These are phyloP conservation scores for Rhexocercosporidium sp. DNA, from an alignment of 2,329 filamentous ascomycete species.

Conservation along the genomic window DNA sequence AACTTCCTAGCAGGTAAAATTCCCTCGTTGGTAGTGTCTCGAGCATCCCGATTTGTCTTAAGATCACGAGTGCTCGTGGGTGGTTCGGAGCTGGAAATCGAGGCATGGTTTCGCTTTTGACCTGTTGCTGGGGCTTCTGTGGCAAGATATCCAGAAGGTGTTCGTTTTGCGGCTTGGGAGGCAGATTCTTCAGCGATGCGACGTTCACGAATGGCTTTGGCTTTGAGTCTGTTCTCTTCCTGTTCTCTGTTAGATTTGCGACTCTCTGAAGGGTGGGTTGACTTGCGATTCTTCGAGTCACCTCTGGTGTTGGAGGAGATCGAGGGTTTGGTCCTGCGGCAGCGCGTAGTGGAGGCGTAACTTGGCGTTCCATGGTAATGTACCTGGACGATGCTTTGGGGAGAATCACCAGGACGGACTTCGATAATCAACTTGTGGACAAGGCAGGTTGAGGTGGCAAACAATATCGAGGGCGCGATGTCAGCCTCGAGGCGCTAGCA, in stretches of 20 bases:
- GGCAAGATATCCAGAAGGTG: conserved; percentile 73
- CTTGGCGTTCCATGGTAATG: conserved; percentile 1
- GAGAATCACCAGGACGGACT: neutral
- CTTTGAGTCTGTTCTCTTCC: conserved; percentile 87
- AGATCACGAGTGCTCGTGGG: conserved; percentile 44
- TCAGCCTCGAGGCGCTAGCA: neutral
- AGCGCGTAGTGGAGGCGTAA: neutral
- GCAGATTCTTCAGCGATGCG: conserved; percentile 63
- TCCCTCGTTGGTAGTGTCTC: conserved; percentile 42
- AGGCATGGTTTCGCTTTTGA: conserved; percentile 73
- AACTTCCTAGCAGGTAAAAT: conserved; percentile 81
- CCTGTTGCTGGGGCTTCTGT: conserved; percentile 65
- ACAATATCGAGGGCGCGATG: neutral
- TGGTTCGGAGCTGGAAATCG: conserved; percentile 57
- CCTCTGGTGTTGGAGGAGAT: conserved; percentile 61
- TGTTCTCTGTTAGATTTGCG: conserved; percentile 44
- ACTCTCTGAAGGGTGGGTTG: neutral
- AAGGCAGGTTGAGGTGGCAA: neutral
- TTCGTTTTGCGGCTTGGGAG: conserved; percentile 46
- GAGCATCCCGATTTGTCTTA: conserved; percentile 72
- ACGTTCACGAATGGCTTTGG: conserved; percentile 83
- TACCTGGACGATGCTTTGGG: neutral
- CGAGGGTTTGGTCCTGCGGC: neutral
- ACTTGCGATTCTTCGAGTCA: conserved; percentile 60
- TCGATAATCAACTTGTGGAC: neutral